phyloP scores from a whole-genome alignment of 129 eudicot species.

The Centaurea solstitialis region DNA sequence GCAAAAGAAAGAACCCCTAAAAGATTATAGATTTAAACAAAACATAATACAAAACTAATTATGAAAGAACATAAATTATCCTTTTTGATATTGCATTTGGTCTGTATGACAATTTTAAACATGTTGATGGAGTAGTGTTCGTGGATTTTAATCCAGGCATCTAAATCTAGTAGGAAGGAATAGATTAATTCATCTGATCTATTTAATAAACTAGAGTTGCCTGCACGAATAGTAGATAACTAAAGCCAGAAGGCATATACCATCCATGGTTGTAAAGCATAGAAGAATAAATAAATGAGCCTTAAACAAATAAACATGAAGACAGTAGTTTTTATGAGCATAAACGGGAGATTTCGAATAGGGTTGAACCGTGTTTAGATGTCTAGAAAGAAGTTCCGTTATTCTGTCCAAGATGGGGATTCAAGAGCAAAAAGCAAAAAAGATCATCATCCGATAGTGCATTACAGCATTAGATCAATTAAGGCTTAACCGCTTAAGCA shows the following conservation, averaged over 20 bases:
- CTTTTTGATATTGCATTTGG: background rate
- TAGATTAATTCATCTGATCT: background rate
- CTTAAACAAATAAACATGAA: background rate
- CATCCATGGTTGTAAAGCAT: background rate
- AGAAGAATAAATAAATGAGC: background rate
- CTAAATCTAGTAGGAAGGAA: background rate
- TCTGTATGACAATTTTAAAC: background rate
- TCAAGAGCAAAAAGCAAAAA: background rate
- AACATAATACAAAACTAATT: too few relatives aligned
- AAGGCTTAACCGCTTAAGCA: background rate
- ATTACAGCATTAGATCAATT: background rate
- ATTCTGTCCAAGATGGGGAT: background rate
- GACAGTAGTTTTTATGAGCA: background rate
- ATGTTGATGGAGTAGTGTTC: background rate
- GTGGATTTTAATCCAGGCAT: background rate
- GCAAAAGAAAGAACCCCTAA: background rate
- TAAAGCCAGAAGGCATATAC: background rate
- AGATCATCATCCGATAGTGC: background rate
- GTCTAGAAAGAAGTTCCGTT: background rate
- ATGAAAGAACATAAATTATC: too few relatives aligned
- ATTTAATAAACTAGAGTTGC: background rate
- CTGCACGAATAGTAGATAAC: too few relatives aligned
- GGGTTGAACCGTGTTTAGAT: background rate
- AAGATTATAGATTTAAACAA: too few relatives aligned
- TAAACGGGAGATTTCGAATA: background rate